phyloP scores from a whole-genome alignment of 1,284 basidiomycete species.

The Anthracocystis walkeri region DNA sequence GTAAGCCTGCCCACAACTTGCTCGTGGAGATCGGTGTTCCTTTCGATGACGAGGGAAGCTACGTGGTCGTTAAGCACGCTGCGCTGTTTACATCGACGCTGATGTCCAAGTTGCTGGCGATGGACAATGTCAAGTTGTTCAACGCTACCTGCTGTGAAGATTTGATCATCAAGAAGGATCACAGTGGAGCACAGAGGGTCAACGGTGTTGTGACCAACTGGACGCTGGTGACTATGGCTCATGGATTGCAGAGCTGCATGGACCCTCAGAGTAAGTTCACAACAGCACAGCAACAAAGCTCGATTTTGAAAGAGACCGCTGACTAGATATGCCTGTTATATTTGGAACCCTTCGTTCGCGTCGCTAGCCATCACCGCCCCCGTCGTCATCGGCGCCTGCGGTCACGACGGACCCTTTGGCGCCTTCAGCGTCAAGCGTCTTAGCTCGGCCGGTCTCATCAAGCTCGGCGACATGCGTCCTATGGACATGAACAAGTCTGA shows the following conservation, averaged over 20 bases:
- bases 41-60: slow-evolving; percentile 84
- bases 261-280: slow-evolving; percentile 81
- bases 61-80: slow-evolving; percentile 65
- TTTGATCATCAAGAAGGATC: slow-evolving; percentile 66
- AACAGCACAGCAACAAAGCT: not conserved
- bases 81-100: slow-evolving; percentile 80
- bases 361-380: slow-evolving; percentile 71
- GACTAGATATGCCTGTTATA: not conserved
- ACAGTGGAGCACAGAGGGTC: slow-evolving; percentile 74
- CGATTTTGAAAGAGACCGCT: not conserved
- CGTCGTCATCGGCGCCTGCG: slow-evolving; percentile 75
- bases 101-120: slow-evolving; percentile 77
- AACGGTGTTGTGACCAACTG: slow-evolving; percentile 88
- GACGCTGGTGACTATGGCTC: slow-evolving; percentile 84
- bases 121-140: slow-evolving; percentile 76
- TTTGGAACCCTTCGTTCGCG: slow-evolving; percentile 3
- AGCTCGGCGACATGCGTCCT: slow-evolving; percentile 82
- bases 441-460: slow-evolving; percentile 80
- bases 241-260: slow-evolving; percentile 79
- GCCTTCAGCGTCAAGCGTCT: slow-evolving; percentile 86
- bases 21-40: slow-evolving; percentile 80
- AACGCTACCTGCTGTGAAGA: slow-evolving; percentile 70
- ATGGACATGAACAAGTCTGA: slow-evolving; percentile 65
- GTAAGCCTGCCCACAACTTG: slow-evolving; percentile 82
- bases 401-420: slow-evolving; percentile 86